These are phyloP conservation scores for Fraxinus ornus DNA, from an alignment of 305 asterid species.

Conservation along the genomic window DNA sequence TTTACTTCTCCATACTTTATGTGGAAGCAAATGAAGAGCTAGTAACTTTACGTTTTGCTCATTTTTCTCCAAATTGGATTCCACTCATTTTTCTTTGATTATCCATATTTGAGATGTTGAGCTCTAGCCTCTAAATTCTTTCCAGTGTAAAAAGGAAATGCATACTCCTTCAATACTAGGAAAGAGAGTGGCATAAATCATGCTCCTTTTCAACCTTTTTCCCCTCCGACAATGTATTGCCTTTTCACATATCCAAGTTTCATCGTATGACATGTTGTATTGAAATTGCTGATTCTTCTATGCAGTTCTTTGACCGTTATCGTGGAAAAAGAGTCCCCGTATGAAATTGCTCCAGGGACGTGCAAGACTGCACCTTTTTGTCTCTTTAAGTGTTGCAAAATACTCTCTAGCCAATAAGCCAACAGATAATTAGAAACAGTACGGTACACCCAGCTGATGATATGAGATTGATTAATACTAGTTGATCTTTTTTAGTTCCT, in stretches of 20 bases:
- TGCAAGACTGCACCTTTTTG: slow-evolving; percentile 16
- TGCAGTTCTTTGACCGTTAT: slow-evolving; percentile 47
- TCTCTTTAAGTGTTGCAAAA: neutral
- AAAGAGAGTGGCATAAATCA: neutral
- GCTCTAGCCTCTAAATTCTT: neutral
- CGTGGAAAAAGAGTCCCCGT: slow-evolving; percentile 86
- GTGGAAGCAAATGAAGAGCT: neutral
- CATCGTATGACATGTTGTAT: slow-evolving; percentile 11
- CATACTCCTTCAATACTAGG: neutral
- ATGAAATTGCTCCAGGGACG: slow-evolving; percentile 25
- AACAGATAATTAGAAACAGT: slow-evolving; percentile 19
- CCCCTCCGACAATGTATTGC: neutral
- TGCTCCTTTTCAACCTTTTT: neutral
- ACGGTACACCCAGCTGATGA: slow-evolving; percentile 19
- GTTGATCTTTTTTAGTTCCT: neutral
- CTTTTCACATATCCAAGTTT: neutral
- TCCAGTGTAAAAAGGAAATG: neutral
- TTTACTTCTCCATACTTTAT: neutral
- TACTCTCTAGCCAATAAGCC: neutral
- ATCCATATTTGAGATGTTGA: neutral
- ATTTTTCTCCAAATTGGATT: neutral
- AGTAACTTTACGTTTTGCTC: neutral
- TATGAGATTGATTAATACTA: slow-evolving; percentile 22
- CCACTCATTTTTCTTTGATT: neutral
- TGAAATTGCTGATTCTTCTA: slow-evolving; percentile 13